These are phyloP conservation scores for Anethum foeniculum DNA, from an alignment of 140 eudicot species.

Conservation along the genomic window DNA sequence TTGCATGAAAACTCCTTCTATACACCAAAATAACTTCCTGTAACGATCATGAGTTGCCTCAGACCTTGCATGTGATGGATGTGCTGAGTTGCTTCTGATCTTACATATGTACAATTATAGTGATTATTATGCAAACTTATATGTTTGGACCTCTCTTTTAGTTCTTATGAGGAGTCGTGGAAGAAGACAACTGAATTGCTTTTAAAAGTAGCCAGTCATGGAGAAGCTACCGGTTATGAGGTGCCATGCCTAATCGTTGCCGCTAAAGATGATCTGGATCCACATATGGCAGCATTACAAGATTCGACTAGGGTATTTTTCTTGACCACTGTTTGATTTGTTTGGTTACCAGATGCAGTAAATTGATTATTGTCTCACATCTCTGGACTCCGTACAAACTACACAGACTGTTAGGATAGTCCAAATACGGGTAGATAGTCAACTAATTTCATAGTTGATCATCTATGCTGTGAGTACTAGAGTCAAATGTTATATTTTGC, in stretches of 20 bases:
- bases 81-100: neutral
- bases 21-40: neutral
- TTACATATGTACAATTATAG: neutral
- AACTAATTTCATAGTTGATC: too few relatives aligned
- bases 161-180: conserved; percentile 77
- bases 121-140: neutral
- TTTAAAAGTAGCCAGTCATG: conserved; percentile 83
- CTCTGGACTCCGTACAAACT: neutral
- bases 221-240: conserved; percentile 85
- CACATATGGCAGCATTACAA: conserved; percentile 70
- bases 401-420: neutral
- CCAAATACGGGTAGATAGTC: neutral
- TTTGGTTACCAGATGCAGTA: neutral
- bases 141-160: conserved; percentile 16
- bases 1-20: neutral
- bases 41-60: neutral
- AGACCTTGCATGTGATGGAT: neutral
- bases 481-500: neutral
- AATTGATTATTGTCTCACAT: neutral
- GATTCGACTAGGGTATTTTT: conserved; percentile 83
- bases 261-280: conserved; percentile 86
- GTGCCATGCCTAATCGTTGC: conserved; percentile 93
- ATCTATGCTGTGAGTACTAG: neutral
- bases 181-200: conserved; percentile 68
- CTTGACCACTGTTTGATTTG: neutral